phyloP scores from a whole-genome alignment of 495 filamentous ascomycete species.

The Coniosporium apollinis region DNA sequence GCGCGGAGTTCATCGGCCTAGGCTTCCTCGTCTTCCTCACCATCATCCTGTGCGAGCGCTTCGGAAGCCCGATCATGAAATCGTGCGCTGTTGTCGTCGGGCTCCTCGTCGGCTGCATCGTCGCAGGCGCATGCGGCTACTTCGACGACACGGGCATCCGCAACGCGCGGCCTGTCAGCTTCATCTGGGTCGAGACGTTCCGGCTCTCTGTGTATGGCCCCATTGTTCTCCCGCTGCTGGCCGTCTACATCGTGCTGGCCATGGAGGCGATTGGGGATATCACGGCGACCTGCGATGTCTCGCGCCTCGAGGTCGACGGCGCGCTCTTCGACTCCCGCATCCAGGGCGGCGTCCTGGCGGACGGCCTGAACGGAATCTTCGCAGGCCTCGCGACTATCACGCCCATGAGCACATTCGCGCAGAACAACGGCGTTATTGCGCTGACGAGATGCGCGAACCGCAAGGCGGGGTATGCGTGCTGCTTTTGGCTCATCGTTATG shows the following conservation, averaged over 20 bases:
- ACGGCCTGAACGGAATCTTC: conserved; percentile 68
- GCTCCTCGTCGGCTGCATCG: conserved; percentile 72
- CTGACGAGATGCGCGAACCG: conserved; percentile 81
- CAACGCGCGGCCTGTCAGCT: conserved; percentile 54
- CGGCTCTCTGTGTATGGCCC: conserved; percentile 65
- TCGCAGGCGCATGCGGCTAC: conserved; percentile 71
- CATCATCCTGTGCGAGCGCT: conserved; percentile 71
- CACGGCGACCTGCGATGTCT: conserved; percentile 65
- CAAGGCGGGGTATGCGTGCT: conserved; percentile 60
- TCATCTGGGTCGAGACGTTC: conserved; percentile 88
- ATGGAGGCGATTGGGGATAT: conserved; percentile 83
- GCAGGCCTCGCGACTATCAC: conserved; percentile 73
- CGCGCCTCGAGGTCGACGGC: conserved; percentile 66
- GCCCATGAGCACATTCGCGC: conserved; percentile 64
- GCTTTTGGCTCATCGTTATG: conserved; percentile 75
- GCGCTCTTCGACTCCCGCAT: conserved; percentile 71
- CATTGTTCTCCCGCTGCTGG: conserved; percentile 65
- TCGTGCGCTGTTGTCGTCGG: conserved; percentile 64
- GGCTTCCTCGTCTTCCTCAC: conserved; percentile 85
- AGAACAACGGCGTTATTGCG: conserved; percentile 90
- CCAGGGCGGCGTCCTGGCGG: conserved; percentile 74
- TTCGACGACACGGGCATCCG: conserved; percentile 58
- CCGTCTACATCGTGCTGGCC: conserved; percentile 74
- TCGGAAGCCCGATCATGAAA: conserved; percentile 66
- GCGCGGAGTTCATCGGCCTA: conserved; percentile 71